phyloP scores from a whole-genome alignment of 2,329 filamentous ascomycete genomes.

The Shiraia sp. region DNA sequence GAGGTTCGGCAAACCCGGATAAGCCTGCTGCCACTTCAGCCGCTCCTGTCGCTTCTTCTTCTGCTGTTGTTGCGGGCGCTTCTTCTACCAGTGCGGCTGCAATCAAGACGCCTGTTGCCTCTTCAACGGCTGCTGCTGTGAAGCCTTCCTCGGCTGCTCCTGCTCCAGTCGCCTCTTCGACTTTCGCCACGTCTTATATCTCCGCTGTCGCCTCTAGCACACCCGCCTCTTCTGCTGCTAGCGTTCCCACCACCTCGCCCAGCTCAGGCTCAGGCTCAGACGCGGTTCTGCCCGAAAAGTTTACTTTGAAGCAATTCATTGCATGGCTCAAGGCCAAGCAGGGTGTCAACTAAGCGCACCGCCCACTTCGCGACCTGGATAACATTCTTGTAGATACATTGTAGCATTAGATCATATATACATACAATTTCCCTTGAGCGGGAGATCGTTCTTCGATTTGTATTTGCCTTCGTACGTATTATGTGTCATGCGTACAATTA shows the following conservation, averaged over 20 bases:
- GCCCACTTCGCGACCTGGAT: neutral
- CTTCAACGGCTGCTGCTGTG: slow-evolving; percentile 7
- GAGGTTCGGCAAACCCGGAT: slow-evolving; percentile 9
- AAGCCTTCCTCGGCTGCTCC: slow-evolving; percentile 6
- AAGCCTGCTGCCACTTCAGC: slow-evolving; percentile 11
- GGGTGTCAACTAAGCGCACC: slow-evolving; percentile 8
- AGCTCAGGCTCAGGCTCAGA: slow-evolving; percentile 15
- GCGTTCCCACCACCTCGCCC: slow-evolving; percentile 10
- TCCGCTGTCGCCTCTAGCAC: slow-evolving; percentile 1
- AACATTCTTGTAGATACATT: slow-evolving; percentile 21
- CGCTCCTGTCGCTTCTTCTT: slow-evolving; percentile 9
- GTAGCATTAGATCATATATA: neutral
- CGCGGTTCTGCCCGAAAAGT: slow-evolving; percentile 23
- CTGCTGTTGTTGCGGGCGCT: slow-evolving; percentile 2
- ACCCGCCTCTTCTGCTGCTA: slow-evolving; percentile 2
- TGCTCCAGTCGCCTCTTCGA: slow-evolving; percentile 1
- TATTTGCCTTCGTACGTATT: too few relatives aligned
- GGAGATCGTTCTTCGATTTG: too few relatives aligned
- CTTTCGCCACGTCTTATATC: slow-evolving; percentile 8
- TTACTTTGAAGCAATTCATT: slow-evolving; percentile 33
- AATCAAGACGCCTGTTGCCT: slow-evolving; percentile 5
- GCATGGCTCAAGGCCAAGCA: slow-evolving; percentile 30
- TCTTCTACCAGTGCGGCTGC: slow-evolving; percentile 1
- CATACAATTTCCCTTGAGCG: too few relatives aligned
- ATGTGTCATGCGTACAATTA: too few relatives aligned